Percentiles rank a stretch among this genome's conserved stretches.
Evolutionary conservation across 805 yeast genomes (phyloP).

Genomic region (Dipodascus albidus): DNA sequence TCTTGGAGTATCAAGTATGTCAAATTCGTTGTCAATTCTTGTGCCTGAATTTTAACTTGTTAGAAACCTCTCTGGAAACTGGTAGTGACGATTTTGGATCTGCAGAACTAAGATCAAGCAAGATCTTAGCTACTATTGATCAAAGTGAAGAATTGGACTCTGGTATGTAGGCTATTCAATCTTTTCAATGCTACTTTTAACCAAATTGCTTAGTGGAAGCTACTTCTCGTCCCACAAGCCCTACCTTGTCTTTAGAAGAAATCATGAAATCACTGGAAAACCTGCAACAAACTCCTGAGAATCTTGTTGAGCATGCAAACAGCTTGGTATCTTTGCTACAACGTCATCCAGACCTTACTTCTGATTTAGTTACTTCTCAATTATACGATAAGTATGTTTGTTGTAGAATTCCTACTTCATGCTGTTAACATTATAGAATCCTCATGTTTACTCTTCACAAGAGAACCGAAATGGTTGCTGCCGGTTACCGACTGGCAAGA

Average conservation of each 20-base stretch:
- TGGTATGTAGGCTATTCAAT: conserved; percentile 5
- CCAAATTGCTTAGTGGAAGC: neutral
- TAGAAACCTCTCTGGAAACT: neutral
- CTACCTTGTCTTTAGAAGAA: conserved; percentile 56
- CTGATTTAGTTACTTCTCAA: conserved; percentile 40
- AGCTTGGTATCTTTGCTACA: conserved; percentile 47
- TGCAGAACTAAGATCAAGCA: conserved; percentile 1
- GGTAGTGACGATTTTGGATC: neutral
- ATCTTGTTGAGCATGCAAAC: conserved; percentile 50
- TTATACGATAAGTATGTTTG: conserved; percentile 18
- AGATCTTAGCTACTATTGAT: conserved; percentile 1
- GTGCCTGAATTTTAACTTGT: too few relatives aligned
- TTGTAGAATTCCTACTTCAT: neutral
- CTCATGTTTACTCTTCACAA: conserved; percentile 48
- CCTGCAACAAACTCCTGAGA: conserved; percentile 37
- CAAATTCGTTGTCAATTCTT: neutral
- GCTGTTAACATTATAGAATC: conserved; percentile 27
- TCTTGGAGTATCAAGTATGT: conserved; percentile 9
- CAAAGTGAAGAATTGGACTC: conserved; percentile 8
- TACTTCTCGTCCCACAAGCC: conserved; percentile 24
- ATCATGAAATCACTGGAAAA: conserved; percentile 46
- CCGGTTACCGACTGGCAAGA: conserved; percentile 67
- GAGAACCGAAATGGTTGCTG: conserved; percentile 52
- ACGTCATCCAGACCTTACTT: conserved; percentile 46
- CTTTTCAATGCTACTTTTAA: neutral